Percentiles rank a stretch among this genome's conserved stretches.
Conservation (phyloP, 805 yeast species). For the Scheffersomyces lignosus region DNA sequence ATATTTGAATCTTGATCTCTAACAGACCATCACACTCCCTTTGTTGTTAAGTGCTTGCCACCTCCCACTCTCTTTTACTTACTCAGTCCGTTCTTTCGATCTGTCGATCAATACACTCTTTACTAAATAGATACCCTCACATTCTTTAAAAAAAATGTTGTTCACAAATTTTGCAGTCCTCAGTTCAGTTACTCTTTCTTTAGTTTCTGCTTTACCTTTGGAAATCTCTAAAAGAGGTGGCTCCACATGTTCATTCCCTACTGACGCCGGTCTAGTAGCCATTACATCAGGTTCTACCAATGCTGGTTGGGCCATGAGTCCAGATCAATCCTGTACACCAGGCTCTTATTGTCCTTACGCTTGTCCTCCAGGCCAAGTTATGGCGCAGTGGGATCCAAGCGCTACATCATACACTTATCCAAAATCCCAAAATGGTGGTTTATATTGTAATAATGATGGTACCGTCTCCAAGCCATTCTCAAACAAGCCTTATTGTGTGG, state of each 20-base stretch:
- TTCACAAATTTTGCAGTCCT: conserved; percentile 8
- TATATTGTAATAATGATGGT: conserved; percentile 74
- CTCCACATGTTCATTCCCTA: conserved; percentile 67
- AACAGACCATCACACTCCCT: too few species aligned
- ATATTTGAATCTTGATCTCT: too few species aligned
- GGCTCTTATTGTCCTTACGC: conserved; percentile 92
- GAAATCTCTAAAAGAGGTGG: conserved; percentile 29
- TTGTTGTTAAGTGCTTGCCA: too few species aligned
- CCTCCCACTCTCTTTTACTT: too few species aligned
- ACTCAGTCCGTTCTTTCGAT: too few species aligned
- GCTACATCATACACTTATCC: conserved; percentile 78
- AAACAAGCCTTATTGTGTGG: conserved; percentile 62
- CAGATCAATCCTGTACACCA: conserved; percentile 67
- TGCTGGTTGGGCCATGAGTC: conserved; percentile 87
- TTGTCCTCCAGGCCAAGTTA: conserved; percentile 82
- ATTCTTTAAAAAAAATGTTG: conserved; percentile 8
- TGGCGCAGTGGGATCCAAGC: conserved; percentile 85
- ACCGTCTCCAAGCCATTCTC: conserved; percentile 60
- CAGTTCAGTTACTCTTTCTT: conserved; percentile 9
- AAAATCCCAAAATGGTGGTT: conserved; percentile 78
- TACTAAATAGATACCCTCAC: too few species aligned
- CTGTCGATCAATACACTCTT: too few species aligned
- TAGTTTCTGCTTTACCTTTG: conserved; percentile 24
- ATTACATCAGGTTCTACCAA: conserved; percentile 58
- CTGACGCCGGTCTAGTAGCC: conserved; percentile 63